Percentiles rank a stretch among this genome's conserved stretches.
phyloP scores from a whole-genome alignment of 1,139 yeast genomes.

The Saccharomyces hybrid region DNA sequence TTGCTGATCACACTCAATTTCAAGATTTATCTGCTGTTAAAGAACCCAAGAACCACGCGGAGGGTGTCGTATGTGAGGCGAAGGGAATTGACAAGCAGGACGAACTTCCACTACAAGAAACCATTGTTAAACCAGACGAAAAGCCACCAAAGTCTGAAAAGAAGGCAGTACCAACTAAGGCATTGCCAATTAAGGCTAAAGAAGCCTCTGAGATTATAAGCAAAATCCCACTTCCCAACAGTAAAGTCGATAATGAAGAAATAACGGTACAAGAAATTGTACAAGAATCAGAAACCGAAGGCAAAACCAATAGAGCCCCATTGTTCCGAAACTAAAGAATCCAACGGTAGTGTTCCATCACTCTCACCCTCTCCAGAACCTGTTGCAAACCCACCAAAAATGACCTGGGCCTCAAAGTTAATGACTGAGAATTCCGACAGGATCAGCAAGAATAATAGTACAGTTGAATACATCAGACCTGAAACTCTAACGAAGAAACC shows the following conservation, averaged over 20 bases:
- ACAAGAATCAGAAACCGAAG: neutral
- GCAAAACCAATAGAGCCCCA: neutral
- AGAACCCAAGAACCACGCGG: neutral
- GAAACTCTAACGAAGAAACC: conserved; percentile 8
- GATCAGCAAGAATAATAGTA: neutral
- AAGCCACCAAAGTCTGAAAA: neutral
- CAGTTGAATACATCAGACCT: conserved; percentile 4
- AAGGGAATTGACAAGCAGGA: neutral
- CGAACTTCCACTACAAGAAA: neutral
- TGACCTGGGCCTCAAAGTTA: conserved; percentile 26
- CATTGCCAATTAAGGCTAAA: neutral
- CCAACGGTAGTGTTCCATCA: neutral
- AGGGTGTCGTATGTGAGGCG: neutral
- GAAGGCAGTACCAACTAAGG: neutral
- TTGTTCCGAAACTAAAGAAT: neutral
- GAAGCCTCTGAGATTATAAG: neutral
- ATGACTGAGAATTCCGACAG: conserved; percentile 6
- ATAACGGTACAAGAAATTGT: neutral
- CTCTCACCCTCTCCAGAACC: conserved; percentile 4
- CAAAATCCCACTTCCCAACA: neutral
- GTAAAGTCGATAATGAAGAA: conserved; percentile 6
- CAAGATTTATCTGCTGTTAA: neutral
- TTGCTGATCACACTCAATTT: neutral
- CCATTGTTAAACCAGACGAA: neutral
- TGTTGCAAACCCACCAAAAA: conserved; percentile 10